Conservation (phyloP, 192 early-diverging fungal species). For the Linnemannia elongata region DNA sequence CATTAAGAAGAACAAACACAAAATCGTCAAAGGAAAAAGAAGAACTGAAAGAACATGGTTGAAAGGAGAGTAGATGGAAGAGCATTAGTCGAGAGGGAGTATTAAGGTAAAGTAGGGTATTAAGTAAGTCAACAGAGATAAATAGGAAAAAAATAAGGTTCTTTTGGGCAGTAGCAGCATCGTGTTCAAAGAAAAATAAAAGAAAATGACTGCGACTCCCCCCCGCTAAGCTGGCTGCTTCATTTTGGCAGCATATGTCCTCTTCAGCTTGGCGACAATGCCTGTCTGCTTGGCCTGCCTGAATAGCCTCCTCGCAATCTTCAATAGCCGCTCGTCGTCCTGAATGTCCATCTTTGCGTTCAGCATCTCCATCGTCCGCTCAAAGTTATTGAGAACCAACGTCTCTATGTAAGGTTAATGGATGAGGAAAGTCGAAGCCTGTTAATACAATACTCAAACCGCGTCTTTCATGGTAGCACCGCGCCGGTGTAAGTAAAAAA, state of each 20-base stretch:
- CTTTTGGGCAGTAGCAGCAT: not conserved
- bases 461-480: not conserved
- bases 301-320: constrained; percentile 51
- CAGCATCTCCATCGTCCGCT: constrained; percentile 60
- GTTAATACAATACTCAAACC: not conserved
- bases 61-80: not conserved
- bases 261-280: constrained; percentile 33
- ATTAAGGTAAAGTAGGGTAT: not conserved
- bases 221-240: not conserved
- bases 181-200: not conserved
- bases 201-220: not conserved
- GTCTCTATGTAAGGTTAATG: constrained; percentile 26
- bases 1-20: not conserved
- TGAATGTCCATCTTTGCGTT: constrained; percentile 63
- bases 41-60: not conserved
- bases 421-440: not conserved
- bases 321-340: constrained; percentile 62
- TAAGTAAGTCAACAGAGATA: not conserved
- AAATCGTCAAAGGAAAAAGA: not conserved
- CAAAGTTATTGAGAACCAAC: constrained; percentile 62
- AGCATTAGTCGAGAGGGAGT: not conserved
- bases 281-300: constrained; percentile 40
- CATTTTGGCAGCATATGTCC: constrained; percentile 14
- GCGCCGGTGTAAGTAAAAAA: not conserved
- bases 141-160: not conserved